A percentile compares a stretch with the other conserved stretches of the same genome.
These are phyloP conservation scores for Platanthera guangdongensis DNA, from an alignment of 106 monocot genomes.

Conservation along the genomic window DNA sequence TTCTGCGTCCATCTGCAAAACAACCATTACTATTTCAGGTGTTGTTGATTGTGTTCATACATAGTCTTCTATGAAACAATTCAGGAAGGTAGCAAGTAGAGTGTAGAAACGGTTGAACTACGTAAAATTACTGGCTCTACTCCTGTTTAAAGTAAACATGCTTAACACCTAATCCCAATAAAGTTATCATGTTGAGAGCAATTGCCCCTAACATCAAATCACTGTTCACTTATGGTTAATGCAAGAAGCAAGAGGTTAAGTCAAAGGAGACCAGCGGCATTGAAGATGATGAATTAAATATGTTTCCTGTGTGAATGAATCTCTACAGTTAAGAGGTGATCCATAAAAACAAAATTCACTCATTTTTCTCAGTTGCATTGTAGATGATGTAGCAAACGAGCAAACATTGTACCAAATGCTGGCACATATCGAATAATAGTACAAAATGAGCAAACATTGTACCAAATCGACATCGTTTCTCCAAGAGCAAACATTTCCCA, in stretches of 20 bases:
- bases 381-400: too few relatives aligned
- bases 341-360: not conserved
- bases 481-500: too few relatives aligned
- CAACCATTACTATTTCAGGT: not conserved
- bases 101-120: not conserved
- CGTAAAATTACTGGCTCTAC: too few relatives aligned
- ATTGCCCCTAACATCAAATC: not conserved
- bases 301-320: too few relatives aligned
- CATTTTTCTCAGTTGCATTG: not conserved
- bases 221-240: not conserved
- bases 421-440: too few relatives aligned
- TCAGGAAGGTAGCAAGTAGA: not conserved
- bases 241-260: not conserved
- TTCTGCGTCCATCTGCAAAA: slow-evolving; percentile 92
- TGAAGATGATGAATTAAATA: too few relatives aligned
- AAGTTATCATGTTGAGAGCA: not conserved
- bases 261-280: not conserved
- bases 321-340: not conserved
- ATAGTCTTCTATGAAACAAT: too few relatives aligned
- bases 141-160: not conserved
- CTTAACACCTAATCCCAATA: not conserved
- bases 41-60: not conserved
- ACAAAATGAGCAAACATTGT: too few relatives aligned
- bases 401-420: too few relatives aligned
- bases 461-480: too few relatives aligned